Evolutionary conservation across 2,329 filamentous ascomycete genomes (phyloP), one percentile per base, ranked within the genome.

Genomic region (Talaromyces sp.): DNA sequence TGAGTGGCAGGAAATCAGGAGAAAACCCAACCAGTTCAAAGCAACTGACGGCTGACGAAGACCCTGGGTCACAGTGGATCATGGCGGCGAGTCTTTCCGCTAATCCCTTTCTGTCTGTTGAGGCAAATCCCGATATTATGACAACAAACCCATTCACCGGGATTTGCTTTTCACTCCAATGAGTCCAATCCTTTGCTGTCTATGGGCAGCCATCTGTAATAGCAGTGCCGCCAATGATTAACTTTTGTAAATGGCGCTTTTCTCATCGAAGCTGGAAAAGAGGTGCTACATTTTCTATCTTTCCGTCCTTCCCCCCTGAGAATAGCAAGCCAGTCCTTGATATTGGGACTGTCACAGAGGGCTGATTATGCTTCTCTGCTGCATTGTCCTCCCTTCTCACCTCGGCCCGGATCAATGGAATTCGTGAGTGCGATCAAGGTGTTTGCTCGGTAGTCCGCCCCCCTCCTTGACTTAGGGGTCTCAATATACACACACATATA

Each of bases 81-180:
- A 63, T 58, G 61, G 61, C 51, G 61, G 53, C 38, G 27, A 68
- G 58, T 36, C 45, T 65, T 64, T 64, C 63, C 70, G 65, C 70
- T 69, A 65, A 67, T 69, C 67, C 61, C 61, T 64, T 66, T 61
- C 65, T 58, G 61, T 65, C 63, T 58, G 40, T 19, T 45, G 56
- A 43, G 71, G 65, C 75, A 77, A 76, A 77, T 72, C 75, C 75
- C 75, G 75, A 72, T 58, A 19, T 59, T 45, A 58, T 54, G 56
- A 40, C 45, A 61, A 61, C 45, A 62, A 60, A 69, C 63, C 53
- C 61, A 68, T 65, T 63, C 64, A 63, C 73, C 75, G 75, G 75
- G 75, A 75, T 77, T 76, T 77, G 75, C 60, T 64, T 56, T 61
- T 13, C 22, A n/a, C n/a, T n/a, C n/a, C n/a, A n/a, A n/a, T n/a